Evolutionary conservation across 768 basidiomycete species (phyloP).

Genomic region (Macrolepiota dolichaula): DNA sequence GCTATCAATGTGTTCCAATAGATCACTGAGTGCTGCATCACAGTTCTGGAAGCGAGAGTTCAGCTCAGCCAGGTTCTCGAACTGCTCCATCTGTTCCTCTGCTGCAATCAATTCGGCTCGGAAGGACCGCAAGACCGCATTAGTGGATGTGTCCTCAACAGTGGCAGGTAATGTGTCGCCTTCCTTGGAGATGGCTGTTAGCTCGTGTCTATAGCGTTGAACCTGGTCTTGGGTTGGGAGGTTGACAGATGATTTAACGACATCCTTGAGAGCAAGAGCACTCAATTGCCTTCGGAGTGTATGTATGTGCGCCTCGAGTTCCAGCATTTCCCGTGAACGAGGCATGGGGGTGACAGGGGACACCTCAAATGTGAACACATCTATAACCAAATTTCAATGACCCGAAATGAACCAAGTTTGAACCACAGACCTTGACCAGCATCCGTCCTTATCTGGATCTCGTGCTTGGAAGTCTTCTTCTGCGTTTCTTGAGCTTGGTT

Average conservation of each 20-base stretch:
- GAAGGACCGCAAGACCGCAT: constrained; percentile 63
- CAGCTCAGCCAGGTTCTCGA: constrained; percentile 56
- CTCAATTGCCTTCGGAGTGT: constrained; percentile 57
- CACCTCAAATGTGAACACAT: constrained; percentile 53
- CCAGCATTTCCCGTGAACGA: constrained; percentile 36
- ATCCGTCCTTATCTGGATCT: background rate
- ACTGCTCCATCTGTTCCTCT: constrained; percentile 41
- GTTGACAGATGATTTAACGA: constrained; percentile 41
- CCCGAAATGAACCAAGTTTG: background rate
- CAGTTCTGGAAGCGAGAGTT: constrained; percentile 47
- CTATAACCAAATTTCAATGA: constrained; percentile 26
- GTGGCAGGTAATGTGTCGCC: constrained; percentile 43
- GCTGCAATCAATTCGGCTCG: constrained; percentile 55
- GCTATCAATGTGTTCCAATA: constrained; percentile 84
- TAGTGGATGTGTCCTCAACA: constrained; percentile 35
- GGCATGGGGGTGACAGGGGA: constrained; percentile 28
- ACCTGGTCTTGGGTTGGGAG: constrained; percentile 53
- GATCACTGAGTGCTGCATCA: constrained; percentile 77
- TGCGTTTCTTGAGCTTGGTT: background rate
- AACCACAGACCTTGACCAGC: constrained; percentile 11
- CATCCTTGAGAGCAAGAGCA: constrained; percentile 56
- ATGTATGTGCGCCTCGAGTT: constrained; percentile 48
- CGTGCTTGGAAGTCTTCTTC: background rate
- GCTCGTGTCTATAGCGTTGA: constrained; percentile 41
- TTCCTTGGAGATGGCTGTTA: constrained; percentile 43